phyloP scores from a whole-genome alignment of 1,284 basidiomycete species.

The Fomitopsis schrenkii region DNA sequence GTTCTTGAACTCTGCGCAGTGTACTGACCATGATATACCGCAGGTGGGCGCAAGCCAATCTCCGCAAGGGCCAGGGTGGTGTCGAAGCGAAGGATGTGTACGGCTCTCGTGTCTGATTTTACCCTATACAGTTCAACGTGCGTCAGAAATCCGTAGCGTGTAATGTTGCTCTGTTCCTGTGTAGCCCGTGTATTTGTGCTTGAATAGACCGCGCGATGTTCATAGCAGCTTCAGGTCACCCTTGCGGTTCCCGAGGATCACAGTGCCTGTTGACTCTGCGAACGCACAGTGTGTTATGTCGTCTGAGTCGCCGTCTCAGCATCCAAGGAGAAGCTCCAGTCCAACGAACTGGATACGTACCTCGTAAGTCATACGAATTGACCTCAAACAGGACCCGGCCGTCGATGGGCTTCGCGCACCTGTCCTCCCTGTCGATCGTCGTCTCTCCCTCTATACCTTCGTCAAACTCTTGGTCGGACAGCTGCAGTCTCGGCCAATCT shows the following conservation, averaged over 20 bases:
- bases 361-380: constrained; percentile 45
- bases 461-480: too few species aligned
- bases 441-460: neutral
- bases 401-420: constrained; percentile 17
- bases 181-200: too few species aligned
- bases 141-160: neutral
- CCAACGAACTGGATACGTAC: constrained; percentile 24
- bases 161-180: neutral
- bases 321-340: neutral
- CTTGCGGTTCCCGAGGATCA: constrained; percentile 41
- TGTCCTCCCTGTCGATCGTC: neutral
- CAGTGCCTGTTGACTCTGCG: constrained; percentile 41
- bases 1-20: neutral
- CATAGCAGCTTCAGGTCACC: constrained; percentile 26
- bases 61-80: constrained; percentile 77
- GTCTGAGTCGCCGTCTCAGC: constrained; percentile 27
- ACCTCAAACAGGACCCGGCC: constrained; percentile 35
- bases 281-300: constrained; percentile 45
- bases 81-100: constrained; percentile 78
- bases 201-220: neutral
- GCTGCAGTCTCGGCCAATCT: neutral
- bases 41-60: constrained; percentile 84
- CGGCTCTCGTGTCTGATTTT: constrained; percentile 35
- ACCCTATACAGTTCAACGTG: neutral
- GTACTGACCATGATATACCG: constrained; percentile 1